Evolutionary conservation across 257 asterid species (phyloP), one percentile per base, ranked within the genome.

Genomic region (Rhazya stricta): DNA sequence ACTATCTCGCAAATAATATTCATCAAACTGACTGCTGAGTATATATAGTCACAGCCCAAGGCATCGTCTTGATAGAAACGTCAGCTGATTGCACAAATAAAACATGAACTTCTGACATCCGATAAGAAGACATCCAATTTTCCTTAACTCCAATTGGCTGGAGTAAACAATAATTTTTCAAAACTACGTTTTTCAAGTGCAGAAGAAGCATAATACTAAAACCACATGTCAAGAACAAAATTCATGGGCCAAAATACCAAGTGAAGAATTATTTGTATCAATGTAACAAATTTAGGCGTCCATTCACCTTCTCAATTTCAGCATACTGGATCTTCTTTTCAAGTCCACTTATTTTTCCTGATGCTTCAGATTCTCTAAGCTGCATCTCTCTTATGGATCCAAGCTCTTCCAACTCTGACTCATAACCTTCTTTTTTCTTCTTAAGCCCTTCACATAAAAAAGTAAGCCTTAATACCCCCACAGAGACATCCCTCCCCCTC

Each of bases 361-460:
- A 92, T 77, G 93, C 94, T 83, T 92, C 98, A 53, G 99, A 95
- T 84, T 89, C 98, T 88, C 87, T 91, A 39, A 92, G 98, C 85
- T 95, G 96, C 96, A 95, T 86, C 78, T 95, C 99, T 86, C 99
- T 87, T 80, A 95, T 87, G 76, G 99, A 92, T 67, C 98, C 99
- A 79, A 95, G 97, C 84, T 88, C 89, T 85, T 89, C 97, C 88
- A 91, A 77, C 45, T 91, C 91, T 21, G 89, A 78, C 87, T 95
- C 99, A 78, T 86, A 85, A 36, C 84, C 93, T 72, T 88, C 98
- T 67, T 91, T 95, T 78, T 91, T 89, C 87, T 85, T 91, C 90
- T 95, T 95, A 76, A 95, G 91, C 51, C 90, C 99, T 95, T 81
- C 75, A 81, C 62, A 25, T 27, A 15, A 21, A 32, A 30, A 34